Evolutionary conservation across 441 rosid genomes (phyloP).

Genomic region (Aleurites moluccanus): DNA sequence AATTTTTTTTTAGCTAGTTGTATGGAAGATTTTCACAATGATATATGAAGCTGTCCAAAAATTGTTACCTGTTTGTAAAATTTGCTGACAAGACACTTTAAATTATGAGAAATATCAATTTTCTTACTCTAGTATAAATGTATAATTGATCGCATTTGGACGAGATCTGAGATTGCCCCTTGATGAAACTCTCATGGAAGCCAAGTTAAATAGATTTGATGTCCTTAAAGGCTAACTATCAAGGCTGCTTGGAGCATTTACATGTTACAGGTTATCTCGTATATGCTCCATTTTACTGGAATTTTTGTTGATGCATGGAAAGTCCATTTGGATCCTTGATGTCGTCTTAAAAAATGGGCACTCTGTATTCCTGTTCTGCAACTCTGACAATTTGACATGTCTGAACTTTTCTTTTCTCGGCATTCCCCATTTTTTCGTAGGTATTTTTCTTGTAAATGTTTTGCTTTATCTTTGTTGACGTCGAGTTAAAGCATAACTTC

Average conservation of each 20-base stretch:
- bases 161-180: neutral
- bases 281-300: no score
- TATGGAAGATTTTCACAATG: slow-evolving; percentile 13
- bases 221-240: neutral
- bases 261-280: neutral
- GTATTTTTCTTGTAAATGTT: no score
- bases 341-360: neutral
- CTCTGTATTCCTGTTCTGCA: no score
- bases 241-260: neutral
- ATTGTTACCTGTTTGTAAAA: slow-evolving; percentile 5
- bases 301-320: no score
- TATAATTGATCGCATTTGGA: neutral
- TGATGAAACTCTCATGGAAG: neutral
- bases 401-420: no score
- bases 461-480: no score
- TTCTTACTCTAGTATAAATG: neutral
- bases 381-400: no score
- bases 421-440: no score
- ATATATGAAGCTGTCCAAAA: slow-evolving; percentile 1
- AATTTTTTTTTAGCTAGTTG: slow-evolving; percentile 21
- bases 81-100: slow-evolving; percentile 12
- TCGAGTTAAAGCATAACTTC: no score
- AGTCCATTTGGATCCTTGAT: neutral
- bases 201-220: neutral
- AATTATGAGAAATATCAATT: neutral